Conservation (phyloP, 2,329 filamentous ascomycete genomes). For the Cadophora gregata region DNA sequence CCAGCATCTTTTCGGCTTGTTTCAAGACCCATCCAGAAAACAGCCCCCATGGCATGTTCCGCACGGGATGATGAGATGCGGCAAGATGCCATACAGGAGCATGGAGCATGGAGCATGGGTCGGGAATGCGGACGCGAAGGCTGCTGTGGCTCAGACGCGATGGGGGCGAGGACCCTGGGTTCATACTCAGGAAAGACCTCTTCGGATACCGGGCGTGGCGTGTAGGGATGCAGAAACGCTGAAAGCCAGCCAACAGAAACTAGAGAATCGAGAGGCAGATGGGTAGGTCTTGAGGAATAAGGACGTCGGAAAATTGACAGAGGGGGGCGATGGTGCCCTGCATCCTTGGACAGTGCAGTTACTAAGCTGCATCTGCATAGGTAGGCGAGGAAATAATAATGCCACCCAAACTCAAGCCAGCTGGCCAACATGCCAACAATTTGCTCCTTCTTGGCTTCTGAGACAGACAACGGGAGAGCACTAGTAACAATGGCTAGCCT, state of each 20-base stretch:
- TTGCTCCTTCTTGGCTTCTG: not conserved
- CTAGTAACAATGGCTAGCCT: not conserved
- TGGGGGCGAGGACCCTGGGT: constrained; percentile 7
- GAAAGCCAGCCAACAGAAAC: not conserved
- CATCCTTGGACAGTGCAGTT: not conserved
- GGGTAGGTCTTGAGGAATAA: not conserved
- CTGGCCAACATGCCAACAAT: not conserved
- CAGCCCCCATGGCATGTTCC: constrained; percentile 22
- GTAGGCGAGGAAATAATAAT: too few relatives aligned
- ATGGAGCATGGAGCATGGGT: constrained; percentile 8
- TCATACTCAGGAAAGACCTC: not conserved
- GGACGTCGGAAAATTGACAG: not conserved
- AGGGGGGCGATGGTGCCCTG: not conserved
- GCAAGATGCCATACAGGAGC: constrained; percentile 14
- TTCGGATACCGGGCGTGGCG: not conserved
- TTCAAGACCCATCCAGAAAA: constrained; percentile 21
- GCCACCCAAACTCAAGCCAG: not conserved
- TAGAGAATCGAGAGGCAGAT: not conserved
- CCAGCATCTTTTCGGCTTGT: constrained; percentile 20
- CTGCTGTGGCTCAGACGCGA: constrained; percentile 9
- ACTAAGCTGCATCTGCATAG: constrained; percentile 2
- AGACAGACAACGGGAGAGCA: not conserved
- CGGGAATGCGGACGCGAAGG: constrained; percentile 10
- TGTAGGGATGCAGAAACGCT: not conserved
- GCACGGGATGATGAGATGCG: constrained; percentile 24